These are phyloP conservation scores for Cynanchum wilfordii DNA, from an alignment of 257 asterid genomes.

Conservation along the genomic window DNA sequence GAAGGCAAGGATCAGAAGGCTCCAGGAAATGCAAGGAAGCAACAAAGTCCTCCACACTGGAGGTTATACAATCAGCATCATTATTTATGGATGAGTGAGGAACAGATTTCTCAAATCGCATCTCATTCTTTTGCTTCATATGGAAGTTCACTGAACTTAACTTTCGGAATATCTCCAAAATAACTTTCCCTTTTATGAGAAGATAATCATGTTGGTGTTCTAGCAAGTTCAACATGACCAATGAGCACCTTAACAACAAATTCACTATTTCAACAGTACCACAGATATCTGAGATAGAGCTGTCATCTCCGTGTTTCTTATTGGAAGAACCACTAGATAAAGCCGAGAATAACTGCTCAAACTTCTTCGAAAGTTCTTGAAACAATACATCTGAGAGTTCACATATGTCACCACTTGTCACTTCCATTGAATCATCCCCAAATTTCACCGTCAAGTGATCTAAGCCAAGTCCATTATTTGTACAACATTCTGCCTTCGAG, in stretches of 20 bases:
- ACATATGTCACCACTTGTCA: constrained; percentile 32
- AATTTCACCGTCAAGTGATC: constrained; percentile 29
- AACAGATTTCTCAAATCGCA: constrained; percentile 50
- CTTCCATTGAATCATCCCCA: constrained; percentile 27
- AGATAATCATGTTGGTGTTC: constrained; percentile 26
- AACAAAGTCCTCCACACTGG: constrained; percentile 49
- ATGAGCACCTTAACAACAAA: constrained; percentile 67
- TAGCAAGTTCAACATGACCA: constrained; percentile 47
- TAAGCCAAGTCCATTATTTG: constrained; percentile 20
- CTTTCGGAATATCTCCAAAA: constrained; percentile 41
- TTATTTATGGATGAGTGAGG: constrained; percentile 27
- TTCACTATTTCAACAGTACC: constrained; percentile 38
- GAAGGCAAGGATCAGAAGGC: constrained; percentile 46
- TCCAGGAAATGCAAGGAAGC: constrained; percentile 59
- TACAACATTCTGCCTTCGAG: constrained; percentile 28
- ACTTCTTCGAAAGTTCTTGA: constrained; percentile 42
- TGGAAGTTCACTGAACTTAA: constrained; percentile 30
- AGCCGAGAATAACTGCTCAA: constrained; percentile 37
- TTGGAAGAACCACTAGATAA: constrained; percentile 23
- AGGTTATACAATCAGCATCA: constrained; percentile 37
- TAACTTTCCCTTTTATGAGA: constrained; percentile 46
- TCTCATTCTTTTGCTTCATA: constrained; percentile 20
- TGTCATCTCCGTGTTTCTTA: constrained; percentile 27
- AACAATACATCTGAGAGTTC: constrained; percentile 47
- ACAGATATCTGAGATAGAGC: constrained; percentile 21